These are phyloP conservation scores for Polysphondylium violaceum DNA, from an alignment of 78 protist genomes.

Conservation along the genomic window DNA sequence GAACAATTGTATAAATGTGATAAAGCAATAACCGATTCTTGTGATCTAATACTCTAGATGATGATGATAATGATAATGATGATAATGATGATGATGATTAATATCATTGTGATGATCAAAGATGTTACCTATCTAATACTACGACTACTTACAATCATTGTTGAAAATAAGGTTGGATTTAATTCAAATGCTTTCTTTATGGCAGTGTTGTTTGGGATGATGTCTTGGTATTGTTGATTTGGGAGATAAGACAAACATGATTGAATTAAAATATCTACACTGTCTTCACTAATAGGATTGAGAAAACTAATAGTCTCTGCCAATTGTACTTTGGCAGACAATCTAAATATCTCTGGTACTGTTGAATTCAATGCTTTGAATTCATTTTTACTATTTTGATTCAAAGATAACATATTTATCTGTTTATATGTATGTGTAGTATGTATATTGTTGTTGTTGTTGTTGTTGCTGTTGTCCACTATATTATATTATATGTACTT, in stretches of 20 bases:
- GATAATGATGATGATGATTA: not conserved
- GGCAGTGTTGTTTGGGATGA: constrained; percentile 9
- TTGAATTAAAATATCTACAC: constrained; percentile 44
- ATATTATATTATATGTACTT: no score
- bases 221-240: constrained; percentile 9
- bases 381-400: constrained; percentile 3
- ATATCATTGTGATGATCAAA: not conserved
- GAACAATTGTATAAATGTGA: constrained; percentile 70
- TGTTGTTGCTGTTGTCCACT: no score
- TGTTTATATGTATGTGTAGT: no score
- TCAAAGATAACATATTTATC: no score
- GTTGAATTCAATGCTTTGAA: constrained; percentile 9
- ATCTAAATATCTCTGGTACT: constrained; percentile 62
- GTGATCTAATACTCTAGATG: constrained; percentile 68
- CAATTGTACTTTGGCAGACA: constrained; percentile 72
- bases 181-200: constrained; percentile 4
- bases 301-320: constrained; percentile 64
- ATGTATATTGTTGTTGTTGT: no score
- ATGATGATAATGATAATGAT: not conserved
- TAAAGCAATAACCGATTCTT: constrained; percentile 73
- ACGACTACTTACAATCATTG: constrained; percentile 49
- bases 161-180: constrained; percentile 58
- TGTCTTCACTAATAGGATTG: constrained; percentile 31
- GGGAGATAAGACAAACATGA: constrained; percentile 59
- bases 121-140: not conserved